Evolutionary conservation across 2,329 filamentous ascomycete genomes (phyloP).

Genomic region (Acarospora socialis): DNA sequence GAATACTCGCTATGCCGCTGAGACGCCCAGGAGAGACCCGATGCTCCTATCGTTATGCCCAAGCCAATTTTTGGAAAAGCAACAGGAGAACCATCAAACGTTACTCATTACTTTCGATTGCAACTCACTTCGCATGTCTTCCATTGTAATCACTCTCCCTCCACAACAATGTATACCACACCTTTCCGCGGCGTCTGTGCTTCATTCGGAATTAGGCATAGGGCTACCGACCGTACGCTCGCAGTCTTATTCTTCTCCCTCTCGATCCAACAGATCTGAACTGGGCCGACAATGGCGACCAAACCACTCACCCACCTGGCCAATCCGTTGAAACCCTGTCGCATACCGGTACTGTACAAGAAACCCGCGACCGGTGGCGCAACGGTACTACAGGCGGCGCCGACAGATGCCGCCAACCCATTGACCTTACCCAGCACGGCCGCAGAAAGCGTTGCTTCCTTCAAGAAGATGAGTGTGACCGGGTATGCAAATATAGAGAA

Average conservation of each 20-base stretch:
- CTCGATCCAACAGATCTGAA: slow-evolving; percentile 43
- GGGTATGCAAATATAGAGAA: slow-evolving; percentile 56
- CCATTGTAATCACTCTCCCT: too few species aligned
- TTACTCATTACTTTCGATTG: too few species aligned
- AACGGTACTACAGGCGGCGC: slow-evolving; percentile 55
- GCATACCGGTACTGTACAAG: slow-evolving; percentile 48
- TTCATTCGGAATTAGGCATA: slow-evolving; percentile 16
- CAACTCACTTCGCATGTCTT: too few species aligned
- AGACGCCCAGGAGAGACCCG: too few species aligned
- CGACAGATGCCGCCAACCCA: slow-evolving; percentile 55
- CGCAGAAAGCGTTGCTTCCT: slow-evolving; percentile 52
- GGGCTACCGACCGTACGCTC: slow-evolving; percentile 23
- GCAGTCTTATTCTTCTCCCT: slow-evolving; percentile 31
- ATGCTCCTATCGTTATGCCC: too few species aligned
- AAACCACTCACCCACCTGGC: slow-evolving; percentile 47
- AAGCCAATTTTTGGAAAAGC: too few species aligned
- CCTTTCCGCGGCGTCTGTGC: slow-evolving; percentile 9
- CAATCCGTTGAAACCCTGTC: slow-evolving; percentile 43
- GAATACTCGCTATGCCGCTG: too few species aligned
- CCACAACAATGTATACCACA: slow-evolving; percentile 16
- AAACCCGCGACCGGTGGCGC: slow-evolving; percentile 54
- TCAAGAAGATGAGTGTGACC: slow-evolving; percentile 55
- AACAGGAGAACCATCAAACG: too few species aligned
- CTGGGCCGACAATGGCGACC: slow-evolving; percentile 40
- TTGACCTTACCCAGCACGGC: slow-evolving; percentile 56